Evolutionary conservation across 1,284 basidiomycete genomes (phyloP), one percentile per base, ranked within the genome.

Genomic region (Cystobasidium pallidum): DNA sequence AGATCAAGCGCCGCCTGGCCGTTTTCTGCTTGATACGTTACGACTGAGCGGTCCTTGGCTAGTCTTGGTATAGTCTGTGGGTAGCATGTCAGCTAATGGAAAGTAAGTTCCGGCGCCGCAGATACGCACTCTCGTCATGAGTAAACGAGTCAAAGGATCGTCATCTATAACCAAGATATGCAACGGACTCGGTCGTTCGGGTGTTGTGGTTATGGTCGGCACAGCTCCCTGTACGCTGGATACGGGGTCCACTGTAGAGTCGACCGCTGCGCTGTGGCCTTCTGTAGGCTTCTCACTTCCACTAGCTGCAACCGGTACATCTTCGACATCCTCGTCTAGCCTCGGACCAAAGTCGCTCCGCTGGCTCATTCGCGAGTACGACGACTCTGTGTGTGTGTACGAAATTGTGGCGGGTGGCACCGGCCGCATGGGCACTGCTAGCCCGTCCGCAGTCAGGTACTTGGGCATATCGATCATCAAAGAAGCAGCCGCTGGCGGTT

Each of bases 41-140:
- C 11, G 10, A 57, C 30, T 10, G 54, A 6, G 28, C 54, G 54
- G 32, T 57, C 32, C 19, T 57, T 36, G 3, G n/a, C 54, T 7
- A 34, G 32, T 10, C 54, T 24, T 17, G 54, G 54, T 32, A 57
- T 57, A 6, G 32, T 57, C 32, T 57, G 30, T 36, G 28, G 26
- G 8, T 7, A 34, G 32, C 30, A 55, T 34, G 13, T 30, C 54
- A 32, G 26, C n/a, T 55, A n/a, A 11, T n/a, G 8, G 10, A 7
- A 8, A 34, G n/a, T 17, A n/a, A 19, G 11, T 2, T 10, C n/a
- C 4, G 24, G 11, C 6, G 7, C 21, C 88, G 1, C 85, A 85
- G 26, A 86, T 86, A 64, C 94, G 83, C 82, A 92, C 87, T 41
- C 91, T 85, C 58, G 85, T 86, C 92, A 94, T 93, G 73, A 94